Evolutionary conservation across 768 basidiomycete species (phyloP).

Genomic region (Leccinum longicurvipes): DNA sequence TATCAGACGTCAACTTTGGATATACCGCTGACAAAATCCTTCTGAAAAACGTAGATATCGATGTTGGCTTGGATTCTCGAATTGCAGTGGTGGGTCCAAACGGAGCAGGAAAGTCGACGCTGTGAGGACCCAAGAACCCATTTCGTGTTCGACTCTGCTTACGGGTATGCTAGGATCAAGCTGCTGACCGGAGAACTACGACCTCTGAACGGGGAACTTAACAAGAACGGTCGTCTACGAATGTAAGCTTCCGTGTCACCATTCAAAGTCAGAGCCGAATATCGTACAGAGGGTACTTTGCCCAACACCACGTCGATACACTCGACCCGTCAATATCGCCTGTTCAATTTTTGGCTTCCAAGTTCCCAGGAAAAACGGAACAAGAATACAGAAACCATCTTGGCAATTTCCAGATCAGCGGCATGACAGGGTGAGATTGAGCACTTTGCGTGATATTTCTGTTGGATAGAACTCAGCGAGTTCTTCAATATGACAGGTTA

Average conservation of each 20-base stretch:
- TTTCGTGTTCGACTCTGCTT: constrained; percentile 3
- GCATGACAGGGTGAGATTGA: constrained; percentile 77
- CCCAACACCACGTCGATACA: constrained; percentile 95
- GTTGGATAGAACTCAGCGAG: neutral
- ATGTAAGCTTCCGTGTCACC: constrained; percentile 50
- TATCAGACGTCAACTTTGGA: constrained; percentile 88
- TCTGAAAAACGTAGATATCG: constrained; percentile 78
- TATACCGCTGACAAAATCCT: constrained; percentile 77
- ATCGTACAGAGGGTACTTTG: constrained; percentile 72
- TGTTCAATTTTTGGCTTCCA: constrained; percentile 88
- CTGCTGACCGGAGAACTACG: constrained; percentile 37
- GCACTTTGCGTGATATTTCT: neutral
- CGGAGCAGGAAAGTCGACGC: constrained; percentile 94
- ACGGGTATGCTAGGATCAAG: constrained; percentile 65
- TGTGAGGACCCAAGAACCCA: constrained; percentile 46
- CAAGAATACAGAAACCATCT: constrained; percentile 96
- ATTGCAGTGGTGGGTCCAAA: constrained; percentile 95
- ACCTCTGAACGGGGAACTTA: constrained; percentile 64
- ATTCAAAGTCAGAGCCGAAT: constrained; percentile 1
- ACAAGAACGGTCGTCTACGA: constrained; percentile 86
- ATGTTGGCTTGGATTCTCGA: constrained; percentile 90
- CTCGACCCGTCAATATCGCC: constrained; percentile 83
- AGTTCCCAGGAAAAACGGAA: constrained; percentile 91
- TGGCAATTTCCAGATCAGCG: constrained; percentile 96
- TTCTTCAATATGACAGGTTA: constrained; percentile 41